phyloP scores from a whole-genome alignment of 768 basidiomycete genomes.

The Rhodosporidiobolus odoratus region DNA sequence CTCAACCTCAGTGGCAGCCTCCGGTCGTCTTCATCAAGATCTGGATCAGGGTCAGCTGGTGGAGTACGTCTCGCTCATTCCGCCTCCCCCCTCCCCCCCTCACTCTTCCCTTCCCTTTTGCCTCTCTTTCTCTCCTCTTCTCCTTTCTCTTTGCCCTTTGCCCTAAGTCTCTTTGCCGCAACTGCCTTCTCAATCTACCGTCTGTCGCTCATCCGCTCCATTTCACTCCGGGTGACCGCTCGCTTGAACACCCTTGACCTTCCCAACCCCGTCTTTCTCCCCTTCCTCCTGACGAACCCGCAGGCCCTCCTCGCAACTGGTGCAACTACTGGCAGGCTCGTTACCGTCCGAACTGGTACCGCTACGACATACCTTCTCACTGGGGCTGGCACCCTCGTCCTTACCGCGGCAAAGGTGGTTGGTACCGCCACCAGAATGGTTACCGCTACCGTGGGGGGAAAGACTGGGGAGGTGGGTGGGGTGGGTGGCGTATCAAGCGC shows the following conservation, averaged over 20 bases:
- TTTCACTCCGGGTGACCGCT: neutral
- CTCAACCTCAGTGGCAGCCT: neutral
- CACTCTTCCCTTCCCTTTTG: neutral
- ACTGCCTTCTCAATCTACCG: neutral
- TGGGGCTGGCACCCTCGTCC: neutral
- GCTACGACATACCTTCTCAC: neutral
- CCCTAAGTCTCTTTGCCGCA: too few species aligned
- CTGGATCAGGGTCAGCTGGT: neutral
- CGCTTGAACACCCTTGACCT: too few species aligned
- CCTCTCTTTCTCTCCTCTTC: neutral
- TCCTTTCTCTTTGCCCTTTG: neutral
- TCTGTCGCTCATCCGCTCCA: too few species aligned
- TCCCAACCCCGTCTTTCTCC: neutral
- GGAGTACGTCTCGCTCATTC: conserved; percentile 1
- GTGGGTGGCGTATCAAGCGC: neutral
- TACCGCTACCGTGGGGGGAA: neutral
- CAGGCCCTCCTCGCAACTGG: neutral
- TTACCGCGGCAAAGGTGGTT: neutral
- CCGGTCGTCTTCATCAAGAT: neutral
- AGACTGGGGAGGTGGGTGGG: neutral
- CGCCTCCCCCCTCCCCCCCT: neutral
- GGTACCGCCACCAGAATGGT: neutral
- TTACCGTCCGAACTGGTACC: neutral
- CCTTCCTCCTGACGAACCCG: neutral
- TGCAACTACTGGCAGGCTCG: neutral